Evolutionary conservation across 2,329 filamentous ascomycete genomes (phyloP).

Genomic region (Lasiodiplodia theobromae): DNA sequence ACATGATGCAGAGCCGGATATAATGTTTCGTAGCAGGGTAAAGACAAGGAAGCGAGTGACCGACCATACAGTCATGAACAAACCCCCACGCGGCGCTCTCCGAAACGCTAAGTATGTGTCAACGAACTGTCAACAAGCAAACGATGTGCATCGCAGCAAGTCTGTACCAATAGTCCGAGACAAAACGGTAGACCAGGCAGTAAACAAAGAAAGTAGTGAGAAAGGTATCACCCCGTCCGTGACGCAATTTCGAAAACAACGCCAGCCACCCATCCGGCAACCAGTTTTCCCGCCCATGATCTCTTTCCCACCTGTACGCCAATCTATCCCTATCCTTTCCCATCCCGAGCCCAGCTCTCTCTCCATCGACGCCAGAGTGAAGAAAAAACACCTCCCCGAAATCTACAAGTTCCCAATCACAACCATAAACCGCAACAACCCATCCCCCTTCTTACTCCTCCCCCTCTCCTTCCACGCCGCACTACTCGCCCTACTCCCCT

Average conservation of each 20-base stretch:
- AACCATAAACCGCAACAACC: conserved; percentile 65
- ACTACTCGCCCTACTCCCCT: conserved; percentile 20
- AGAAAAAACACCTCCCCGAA: background rate
- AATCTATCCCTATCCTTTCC: background rate
- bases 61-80: background rate
- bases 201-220: background rate
- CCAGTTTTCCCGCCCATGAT: background rate
- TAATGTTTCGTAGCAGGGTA: background rate
- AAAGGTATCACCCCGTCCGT: background rate
- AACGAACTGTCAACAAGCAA: too few species aligned
- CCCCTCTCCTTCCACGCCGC: conserved; percentile 36
- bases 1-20: background rate
- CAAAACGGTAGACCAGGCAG: background rate
- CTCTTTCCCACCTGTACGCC: background rate
- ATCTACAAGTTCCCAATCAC: conserved; percentile 61
- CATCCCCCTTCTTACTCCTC: conserved; percentile 47
- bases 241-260: background rate
- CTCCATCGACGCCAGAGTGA: background rate
- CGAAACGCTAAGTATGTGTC: too few species aligned
- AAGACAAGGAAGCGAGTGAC: background rate
- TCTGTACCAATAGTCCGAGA: background rate
- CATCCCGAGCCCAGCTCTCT: background rate
- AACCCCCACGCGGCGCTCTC: too few species aligned
- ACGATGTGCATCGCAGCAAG: background rate
- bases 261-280: background rate